Conservation (phyloP, 2,329 filamentous ascomycete genomes). For the Monilinia laxa region DNA sequence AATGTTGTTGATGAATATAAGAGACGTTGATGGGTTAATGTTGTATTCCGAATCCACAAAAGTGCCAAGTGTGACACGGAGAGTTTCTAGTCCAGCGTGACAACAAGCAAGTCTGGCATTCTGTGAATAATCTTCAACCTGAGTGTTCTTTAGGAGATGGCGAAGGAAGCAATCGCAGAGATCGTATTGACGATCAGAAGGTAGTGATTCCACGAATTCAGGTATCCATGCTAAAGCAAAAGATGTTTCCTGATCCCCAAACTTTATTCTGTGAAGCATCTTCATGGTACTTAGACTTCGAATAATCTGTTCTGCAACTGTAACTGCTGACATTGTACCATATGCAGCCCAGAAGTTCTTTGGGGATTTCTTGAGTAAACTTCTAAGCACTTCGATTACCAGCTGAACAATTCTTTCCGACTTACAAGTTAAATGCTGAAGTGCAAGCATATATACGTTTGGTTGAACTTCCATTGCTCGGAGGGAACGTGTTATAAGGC, state of each 20-base stretch:
- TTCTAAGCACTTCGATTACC: slow-evolving; percentile 68
- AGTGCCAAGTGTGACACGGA: slow-evolving; percentile 56
- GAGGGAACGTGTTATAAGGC: slow-evolving; percentile 74
- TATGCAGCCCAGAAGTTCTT: slow-evolving; percentile 87
- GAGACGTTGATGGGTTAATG: slow-evolving; percentile 51
- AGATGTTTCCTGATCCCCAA: slow-evolving; percentile 52
- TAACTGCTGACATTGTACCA: slow-evolving; percentile 73
- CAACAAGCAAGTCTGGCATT: slow-evolving; percentile 61
- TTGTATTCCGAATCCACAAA: slow-evolving; percentile 54
- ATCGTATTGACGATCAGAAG: slow-evolving; percentile 71
- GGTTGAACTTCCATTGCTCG: slow-evolving; percentile 76
- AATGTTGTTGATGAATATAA: slow-evolving; percentile 63
- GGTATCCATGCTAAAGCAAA: slow-evolving; percentile 74
- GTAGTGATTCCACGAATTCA: slow-evolving; percentile 75
- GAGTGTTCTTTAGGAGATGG: slow-evolving; percentile 68
- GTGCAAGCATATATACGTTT: slow-evolving; percentile 64
- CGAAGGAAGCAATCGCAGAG: slow-evolving; percentile 77
- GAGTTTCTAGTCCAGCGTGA: slow-evolving; percentile 61
- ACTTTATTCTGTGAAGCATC: slow-evolving; percentile 61
- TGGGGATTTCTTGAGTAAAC: slow-evolving; percentile 71
- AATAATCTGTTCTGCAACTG: slow-evolving; percentile 82
- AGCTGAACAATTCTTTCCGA: slow-evolving; percentile 61
- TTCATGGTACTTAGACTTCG: slow-evolving; percentile 64
- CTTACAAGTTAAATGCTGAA: slow-evolving; percentile 53
- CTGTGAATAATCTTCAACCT: slow-evolving; percentile 54